Percentiles rank a stretch among this genome's conserved stretches.
These are phyloP conservation scores for Paracamarosporium sp. DNA, from an alignment of 2,329 filamentous ascomycete genomes.

Conservation along the genomic window DNA sequence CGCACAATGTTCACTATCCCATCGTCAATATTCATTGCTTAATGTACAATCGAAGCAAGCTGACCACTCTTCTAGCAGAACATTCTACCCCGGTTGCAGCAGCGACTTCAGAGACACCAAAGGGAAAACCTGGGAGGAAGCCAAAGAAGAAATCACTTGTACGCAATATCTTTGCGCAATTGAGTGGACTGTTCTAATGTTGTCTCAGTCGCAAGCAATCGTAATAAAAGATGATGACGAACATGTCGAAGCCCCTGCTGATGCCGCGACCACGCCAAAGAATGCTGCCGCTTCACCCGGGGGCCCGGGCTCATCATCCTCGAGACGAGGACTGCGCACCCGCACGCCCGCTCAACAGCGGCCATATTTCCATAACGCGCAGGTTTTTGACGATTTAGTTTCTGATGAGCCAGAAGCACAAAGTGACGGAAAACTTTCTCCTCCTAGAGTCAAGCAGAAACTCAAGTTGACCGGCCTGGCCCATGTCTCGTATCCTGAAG, in stretches of 20 bases:
- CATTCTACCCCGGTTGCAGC: conserved; percentile 12
- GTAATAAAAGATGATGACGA: conserved; percentile 15
- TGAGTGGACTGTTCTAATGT: conserved; percentile 2
- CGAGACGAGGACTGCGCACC: conserved; percentile 39
- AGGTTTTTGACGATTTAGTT: conserved; percentile 34
- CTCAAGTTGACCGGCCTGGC: conserved; percentile 12
- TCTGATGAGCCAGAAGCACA: conserved; percentile 10
- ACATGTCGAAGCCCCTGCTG: conserved; percentile 13
- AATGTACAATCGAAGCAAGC: not conserved
- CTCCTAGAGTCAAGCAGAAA: conserved; percentile 8
- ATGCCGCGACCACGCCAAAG: conserved; percentile 7
- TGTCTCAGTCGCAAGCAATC: conserved; percentile 26
- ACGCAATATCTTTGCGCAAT: conserved; percentile 6
- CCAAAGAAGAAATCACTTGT: conserved; percentile 32
- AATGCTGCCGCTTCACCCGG: conserved; percentile 31
- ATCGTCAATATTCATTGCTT: not conserved
- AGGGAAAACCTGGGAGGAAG: conserved; percentile 28
- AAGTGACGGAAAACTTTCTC: conserved; percentile 2
- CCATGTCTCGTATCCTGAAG: conserved; percentile 14
- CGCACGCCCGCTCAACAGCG: conserved; percentile 43
- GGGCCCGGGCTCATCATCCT: conserved; percentile 20
- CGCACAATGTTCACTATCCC: not conserved
- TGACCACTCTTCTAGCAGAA: conserved; percentile 17
- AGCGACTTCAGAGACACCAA: conserved; percentile 20
- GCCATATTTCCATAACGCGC: conserved; percentile 42